A percentile compares a stretch with the other conserved stretches of the same genome.
Evolutionary conservation across 345 rosid genomes (phyloP).

Genomic region (Rhodomyrtus tomentosa): DNA sequence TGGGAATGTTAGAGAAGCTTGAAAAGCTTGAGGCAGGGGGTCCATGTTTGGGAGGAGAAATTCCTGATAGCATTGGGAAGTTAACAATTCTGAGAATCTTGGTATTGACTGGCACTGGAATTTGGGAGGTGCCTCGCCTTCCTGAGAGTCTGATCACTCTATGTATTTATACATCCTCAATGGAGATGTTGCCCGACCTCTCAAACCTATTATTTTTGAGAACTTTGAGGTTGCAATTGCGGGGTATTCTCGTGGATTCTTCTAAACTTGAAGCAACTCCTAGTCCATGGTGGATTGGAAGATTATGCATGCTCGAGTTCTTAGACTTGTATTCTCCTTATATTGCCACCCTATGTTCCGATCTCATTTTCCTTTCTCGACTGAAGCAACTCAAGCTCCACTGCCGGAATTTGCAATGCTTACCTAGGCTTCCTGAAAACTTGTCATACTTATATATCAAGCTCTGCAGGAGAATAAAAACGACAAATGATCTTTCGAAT

Average conservation of each 20-base stretch:
- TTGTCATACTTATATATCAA: background rate
- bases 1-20: background rate
- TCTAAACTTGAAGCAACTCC: background rate
- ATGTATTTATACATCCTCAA: background rate
- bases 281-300: background rate
- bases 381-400: background rate
- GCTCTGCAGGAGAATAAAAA: accelerated
- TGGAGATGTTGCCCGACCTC: background rate
- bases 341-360: background rate
- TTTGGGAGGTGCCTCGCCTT: background rate
- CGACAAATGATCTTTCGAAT: background rate
- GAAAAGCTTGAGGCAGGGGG: background rate
- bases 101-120: background rate
- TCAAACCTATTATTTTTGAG: background rate
- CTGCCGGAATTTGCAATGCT: background rate
- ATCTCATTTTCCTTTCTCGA: background rate
- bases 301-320: background rate
- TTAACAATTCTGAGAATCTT: background rate
- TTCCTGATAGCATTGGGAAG: background rate
- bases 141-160: background rate
- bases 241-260: background rate
- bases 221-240: background rate
- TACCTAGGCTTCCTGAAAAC: background rate
- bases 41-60: background rate
- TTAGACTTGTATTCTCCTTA: background rate